A percentile compares a stretch with the other conserved stretches of the same genome.
Conservation (phyloP, 2,329 filamentous ascomycete genomes). For the Arthrinium puccinioides region DNA sequence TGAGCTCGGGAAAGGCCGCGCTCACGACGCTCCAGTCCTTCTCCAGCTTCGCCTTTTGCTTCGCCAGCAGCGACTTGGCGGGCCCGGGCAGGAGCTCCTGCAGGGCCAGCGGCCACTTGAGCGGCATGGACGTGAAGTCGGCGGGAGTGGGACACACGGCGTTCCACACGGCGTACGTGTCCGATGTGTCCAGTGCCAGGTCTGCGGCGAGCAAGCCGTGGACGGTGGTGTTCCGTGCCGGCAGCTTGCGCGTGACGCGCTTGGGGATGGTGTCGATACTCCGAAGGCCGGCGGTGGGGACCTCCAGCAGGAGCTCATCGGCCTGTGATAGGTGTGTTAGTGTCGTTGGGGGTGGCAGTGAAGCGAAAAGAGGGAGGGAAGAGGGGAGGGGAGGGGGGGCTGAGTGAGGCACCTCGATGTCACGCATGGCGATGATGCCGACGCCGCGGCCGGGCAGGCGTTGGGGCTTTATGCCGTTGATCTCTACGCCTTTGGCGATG, state of each 20-base stretch:
- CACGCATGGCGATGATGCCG: constrained; percentile 65
- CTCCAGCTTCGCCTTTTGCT: constrained; percentile 46
- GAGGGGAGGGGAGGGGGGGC: neutral
- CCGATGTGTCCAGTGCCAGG: constrained; percentile 46
- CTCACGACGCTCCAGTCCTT: constrained; percentile 40
- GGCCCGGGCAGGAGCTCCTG: constrained; percentile 38
- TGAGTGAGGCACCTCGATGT: constrained; percentile 50
- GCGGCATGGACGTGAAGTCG: constrained; percentile 48
- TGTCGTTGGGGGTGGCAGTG: neutral
- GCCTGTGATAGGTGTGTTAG: constrained; percentile 28
- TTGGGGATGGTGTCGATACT: constrained; percentile 54
- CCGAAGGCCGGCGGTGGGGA: constrained; percentile 58
- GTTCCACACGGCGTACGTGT: constrained; percentile 51
- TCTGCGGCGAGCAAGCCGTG: constrained; percentile 69
- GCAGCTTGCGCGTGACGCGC: constrained; percentile 42
- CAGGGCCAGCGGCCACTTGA: constrained; percentile 40
- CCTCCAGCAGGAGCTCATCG: constrained; percentile 54
- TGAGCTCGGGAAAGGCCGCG: constrained; percentile 30
- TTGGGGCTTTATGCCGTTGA: constrained; percentile 60
- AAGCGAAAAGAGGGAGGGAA: constrained; percentile 4
- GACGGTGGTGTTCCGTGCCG: constrained; percentile 44
- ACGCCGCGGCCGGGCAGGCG: constrained; percentile 66
- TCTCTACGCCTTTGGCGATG: constrained; percentile 51
- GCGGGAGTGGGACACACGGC: constrained; percentile 56
- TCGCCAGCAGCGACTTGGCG: constrained; percentile 37